Conservation (phyloP, 2,329 filamentous ascomycete genomes). For the Neonectria neomacrospora region DNA sequence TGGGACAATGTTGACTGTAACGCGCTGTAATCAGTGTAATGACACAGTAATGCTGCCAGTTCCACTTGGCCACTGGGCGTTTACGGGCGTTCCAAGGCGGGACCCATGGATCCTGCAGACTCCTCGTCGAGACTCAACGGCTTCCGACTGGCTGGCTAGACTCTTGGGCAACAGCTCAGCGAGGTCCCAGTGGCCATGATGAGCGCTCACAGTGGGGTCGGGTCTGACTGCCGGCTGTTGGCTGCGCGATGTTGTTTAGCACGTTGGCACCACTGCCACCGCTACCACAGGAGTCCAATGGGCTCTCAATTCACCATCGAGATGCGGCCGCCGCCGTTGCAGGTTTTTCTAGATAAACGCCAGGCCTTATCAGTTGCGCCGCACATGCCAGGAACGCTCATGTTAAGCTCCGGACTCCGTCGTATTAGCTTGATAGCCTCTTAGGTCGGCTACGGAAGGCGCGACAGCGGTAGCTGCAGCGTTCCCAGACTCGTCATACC, state of each 20-base stretch:
- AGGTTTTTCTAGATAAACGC: slow-evolving; percentile 26
- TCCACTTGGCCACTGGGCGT: slow-evolving; percentile 12
- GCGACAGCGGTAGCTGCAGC: slow-evolving; percentile 31
- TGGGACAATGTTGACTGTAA: slow-evolving; percentile 33
- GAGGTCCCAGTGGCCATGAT: slow-evolving; percentile 13
- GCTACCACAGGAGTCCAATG: slow-evolving; percentile 26
- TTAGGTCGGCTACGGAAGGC: slow-evolving; percentile 19
- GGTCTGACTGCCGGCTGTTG: slow-evolving; percentile 8
- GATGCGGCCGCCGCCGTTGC: slow-evolving; percentile 34
- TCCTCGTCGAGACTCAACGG: slow-evolving; percentile 10
- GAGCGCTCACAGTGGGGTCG: slow-evolving; percentile 4
- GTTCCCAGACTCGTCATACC: slow-evolving; percentile 37
- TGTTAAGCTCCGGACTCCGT: slow-evolving; percentile 17
- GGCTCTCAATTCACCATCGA: slow-evolving; percentile 24
- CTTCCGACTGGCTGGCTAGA: slow-evolving; percentile 24
- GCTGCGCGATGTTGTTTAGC: slow-evolving; percentile 33
- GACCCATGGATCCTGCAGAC: slow-evolving; percentile 3
- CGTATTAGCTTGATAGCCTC: not conserved
- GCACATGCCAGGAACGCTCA: slow-evolving; percentile 14
- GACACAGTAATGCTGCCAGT: slow-evolving; percentile 20
- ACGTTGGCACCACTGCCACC: slow-evolving; percentile 18
- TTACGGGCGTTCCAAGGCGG: slow-evolving; percentile 11
- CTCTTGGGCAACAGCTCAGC: slow-evolving; percentile 8
- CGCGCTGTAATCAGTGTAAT: slow-evolving; percentile 24
- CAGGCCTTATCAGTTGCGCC: slow-evolving; percentile 22